A percentile compares a stretch with the other conserved stretches of the same genome.
These are phyloP conservation scores for Gardenia jasminoides DNA, from an alignment of 257 asterid genomes.

Conservation along the genomic window DNA sequence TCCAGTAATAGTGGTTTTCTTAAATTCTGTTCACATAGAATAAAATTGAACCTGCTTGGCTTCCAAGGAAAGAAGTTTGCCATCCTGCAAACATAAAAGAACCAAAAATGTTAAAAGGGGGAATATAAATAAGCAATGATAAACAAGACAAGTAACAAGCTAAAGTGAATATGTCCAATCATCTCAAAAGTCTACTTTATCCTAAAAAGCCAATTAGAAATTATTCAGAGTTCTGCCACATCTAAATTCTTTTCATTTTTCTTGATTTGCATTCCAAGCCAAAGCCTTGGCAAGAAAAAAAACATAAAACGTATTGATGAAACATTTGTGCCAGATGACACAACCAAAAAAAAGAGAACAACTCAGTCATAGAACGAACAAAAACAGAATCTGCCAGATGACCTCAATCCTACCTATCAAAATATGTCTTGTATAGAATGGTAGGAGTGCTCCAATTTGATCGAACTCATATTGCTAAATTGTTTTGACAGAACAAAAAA, in stretches of 20 bases:
- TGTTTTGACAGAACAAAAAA: neutral
- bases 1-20: neutral
- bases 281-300: neutral
- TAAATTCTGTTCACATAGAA: neutral
- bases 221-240: neutral
- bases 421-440: neutral
- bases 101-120: neutral
- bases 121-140: neutral
- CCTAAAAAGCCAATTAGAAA: neutral
- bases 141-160: neutral
- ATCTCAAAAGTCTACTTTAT: neutral
- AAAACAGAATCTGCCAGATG: neutral
- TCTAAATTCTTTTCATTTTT: neutral
- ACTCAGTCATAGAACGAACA: neutral
- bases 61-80: slow-evolving; percentile 63
- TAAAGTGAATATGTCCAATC: neutral
- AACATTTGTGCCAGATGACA: neutral
- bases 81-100: slow-evolving; percentile 55
- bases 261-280: neutral
- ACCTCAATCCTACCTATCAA: neutral
- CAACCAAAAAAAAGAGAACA: neutral
- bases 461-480: neutral
- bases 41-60: slow-evolving; percentile 59
- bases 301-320: neutral
- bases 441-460: neutral